phyloP scores from a whole-genome alignment of 108 stramenopile genomes.

The Conticribra guillardii region DNA sequence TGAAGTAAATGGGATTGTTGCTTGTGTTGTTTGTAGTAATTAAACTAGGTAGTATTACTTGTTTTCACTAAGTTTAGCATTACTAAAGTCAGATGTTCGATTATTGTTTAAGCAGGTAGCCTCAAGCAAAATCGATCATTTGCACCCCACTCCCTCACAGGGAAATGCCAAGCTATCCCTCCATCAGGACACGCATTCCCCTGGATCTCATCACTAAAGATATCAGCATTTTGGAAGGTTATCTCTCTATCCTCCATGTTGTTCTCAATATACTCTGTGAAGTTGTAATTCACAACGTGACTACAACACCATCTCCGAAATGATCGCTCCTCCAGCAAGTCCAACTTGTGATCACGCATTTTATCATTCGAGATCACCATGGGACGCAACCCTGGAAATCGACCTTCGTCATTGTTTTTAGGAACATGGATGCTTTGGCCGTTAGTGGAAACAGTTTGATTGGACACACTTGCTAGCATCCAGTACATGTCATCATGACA shows the following conservation, averaged over 20 bases:
- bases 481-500: constrained; percentile 54
- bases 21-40: not conserved
- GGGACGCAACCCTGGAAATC: constrained; percentile 54
- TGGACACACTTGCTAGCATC: constrained; percentile 59
- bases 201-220: constrained; percentile 57
- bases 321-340: constrained; percentile 47
- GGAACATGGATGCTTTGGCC: constrained; percentile 43
- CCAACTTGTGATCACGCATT: constrained; percentile 57
- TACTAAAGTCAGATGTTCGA: not conserved
- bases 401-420: constrained; percentile 37
- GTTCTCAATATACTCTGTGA: constrained; percentile 42
- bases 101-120: constrained; percentile 14
- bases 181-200: constrained; percentile 44
- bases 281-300: constrained; percentile 55
- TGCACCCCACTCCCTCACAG: constrained; percentile 67
- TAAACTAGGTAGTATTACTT: not conserved
- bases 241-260: constrained; percentile 42
- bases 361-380: constrained; percentile 53
- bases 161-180: constrained; percentile 66
- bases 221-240: constrained; percentile 38
- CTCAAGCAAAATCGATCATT: constrained; percentile 54
- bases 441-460: constrained; percentile 43
- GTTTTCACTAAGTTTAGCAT: not conserved
- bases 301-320: constrained; percentile 56
- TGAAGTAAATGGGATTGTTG: not conserved